These are phyloP conservation scores for Xylaria arbuscula DNA, from an alignment of 2,329 filamentous ascomycete species.

Conservation along the genomic window DNA sequence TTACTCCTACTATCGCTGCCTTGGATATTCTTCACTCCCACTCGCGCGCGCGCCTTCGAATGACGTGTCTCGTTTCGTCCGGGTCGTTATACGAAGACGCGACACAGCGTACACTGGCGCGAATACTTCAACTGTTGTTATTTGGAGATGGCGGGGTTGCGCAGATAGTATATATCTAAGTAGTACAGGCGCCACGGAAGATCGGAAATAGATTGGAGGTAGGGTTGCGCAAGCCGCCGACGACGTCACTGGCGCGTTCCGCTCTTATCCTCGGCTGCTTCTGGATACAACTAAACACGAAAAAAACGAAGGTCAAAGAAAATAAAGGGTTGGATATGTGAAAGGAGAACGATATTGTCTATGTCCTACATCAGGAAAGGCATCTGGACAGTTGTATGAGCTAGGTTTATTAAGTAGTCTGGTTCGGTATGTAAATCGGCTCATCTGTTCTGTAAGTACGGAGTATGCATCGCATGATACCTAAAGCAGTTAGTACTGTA, in stretches of 20 bases:
- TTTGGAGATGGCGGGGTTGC: constrained; percentile 12
- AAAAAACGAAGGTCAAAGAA: neutral
- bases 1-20: neutral
- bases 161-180: neutral
- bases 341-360: neutral
- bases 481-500: neutral
- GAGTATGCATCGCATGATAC: neutral
- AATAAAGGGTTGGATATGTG: neutral
- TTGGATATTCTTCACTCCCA: neutral
- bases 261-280: neutral
- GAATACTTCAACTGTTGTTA: constrained; percentile 1
- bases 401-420: neutral
- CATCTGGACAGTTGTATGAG: neutral
- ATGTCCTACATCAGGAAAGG: neutral
- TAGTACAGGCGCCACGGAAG: neutral
- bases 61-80: neutral
- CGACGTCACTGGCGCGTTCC: neutral
- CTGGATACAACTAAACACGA: neutral
- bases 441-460: too few relatives aligned
- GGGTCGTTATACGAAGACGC: neutral
- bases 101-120: neutral
- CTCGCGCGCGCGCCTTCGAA: neutral
- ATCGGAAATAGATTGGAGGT: neutral
- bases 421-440: neutral
- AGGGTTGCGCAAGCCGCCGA: neutral